A percentile compares a stretch with the other conserved stretches of the same genome.
Conservation (phyloP, 1,284 basidiomycete genomes). For the Naganishia liquefaciens region DNA sequence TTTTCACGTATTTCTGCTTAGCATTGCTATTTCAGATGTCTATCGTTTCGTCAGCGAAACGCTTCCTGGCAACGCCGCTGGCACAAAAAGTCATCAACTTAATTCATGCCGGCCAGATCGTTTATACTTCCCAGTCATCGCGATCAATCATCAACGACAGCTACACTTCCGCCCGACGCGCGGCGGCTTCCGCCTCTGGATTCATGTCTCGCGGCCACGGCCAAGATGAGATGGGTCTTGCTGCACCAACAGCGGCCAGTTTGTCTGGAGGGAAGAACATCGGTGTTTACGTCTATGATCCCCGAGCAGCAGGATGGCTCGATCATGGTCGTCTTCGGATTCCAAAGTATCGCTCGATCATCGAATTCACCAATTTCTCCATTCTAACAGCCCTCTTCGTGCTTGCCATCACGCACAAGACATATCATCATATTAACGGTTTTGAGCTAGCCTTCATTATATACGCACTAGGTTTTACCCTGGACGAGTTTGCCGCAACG, state of each 20-base stretch:
- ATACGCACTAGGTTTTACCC: constrained; percentile 70
- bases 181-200: constrained; percentile 22
- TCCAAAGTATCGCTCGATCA: constrained; percentile 65
- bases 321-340: constrained; percentile 77
- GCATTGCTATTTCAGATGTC: constrained; percentile 64
- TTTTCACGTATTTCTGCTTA: constrained; percentile 4
- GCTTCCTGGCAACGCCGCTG: constrained; percentile 73
- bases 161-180: constrained; percentile 63
- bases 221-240: constrained; percentile 12
- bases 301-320: constrained; percentile 70
- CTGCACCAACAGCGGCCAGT: constrained; percentile 1
- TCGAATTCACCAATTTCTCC: constrained; percentile 70
- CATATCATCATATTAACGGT: constrained; percentile 58
- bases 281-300: constrained; percentile 66
- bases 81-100: constrained; percentile 80
- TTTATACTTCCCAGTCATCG: constrained; percentile 59
- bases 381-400: constrained; percentile 69
- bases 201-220: constrained; percentile 23
- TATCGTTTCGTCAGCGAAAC: constrained; percentile 75
- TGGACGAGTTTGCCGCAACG: constrained; percentile 60
- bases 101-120: constrained; percentile 65
- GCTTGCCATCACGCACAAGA: constrained; percentile 53
- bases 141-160: constrained; percentile 79
- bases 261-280: constrained; percentile 5
- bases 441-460: constrained; percentile 74